Evolutionary conservation across 2,329 filamentous ascomycete genomes (phyloP).

Genomic region (Phaeophleospora eucalypticola): DNA sequence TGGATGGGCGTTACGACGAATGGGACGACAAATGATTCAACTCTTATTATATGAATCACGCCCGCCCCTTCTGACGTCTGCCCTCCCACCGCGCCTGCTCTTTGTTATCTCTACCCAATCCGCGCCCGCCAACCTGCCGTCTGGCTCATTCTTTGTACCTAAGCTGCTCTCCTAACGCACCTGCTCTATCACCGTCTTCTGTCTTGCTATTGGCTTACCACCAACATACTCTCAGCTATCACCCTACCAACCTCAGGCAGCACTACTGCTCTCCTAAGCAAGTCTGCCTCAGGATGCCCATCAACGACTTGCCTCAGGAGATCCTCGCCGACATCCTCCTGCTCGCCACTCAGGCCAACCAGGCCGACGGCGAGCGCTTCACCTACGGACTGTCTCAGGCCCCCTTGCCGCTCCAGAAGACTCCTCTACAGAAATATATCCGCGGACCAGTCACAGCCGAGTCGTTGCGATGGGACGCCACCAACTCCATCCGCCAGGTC

Average conservation of each 20-base stretch:
- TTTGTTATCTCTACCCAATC: conserved; percentile 21
- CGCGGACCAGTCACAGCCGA: conserved; percentile 50
- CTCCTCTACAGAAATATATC: conserved; percentile 47
- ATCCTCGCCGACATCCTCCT: conserved; percentile 50
- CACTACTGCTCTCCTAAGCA: too few species aligned
- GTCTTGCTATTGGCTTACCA: background rate
- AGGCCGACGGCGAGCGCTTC: conserved; percentile 45
- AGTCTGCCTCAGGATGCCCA: conserved; percentile 10
- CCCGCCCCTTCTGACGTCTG: background rate
- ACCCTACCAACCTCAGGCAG: background rate
- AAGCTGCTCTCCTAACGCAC: conserved; percentile 8
- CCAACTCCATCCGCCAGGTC: conserved; percentile 46
- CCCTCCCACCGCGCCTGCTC: conserved; percentile 3
- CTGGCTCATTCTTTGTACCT: conserved; percentile 13
- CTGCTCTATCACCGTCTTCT: conserved; percentile 1
- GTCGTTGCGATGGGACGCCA: conserved; percentile 50
- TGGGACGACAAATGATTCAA: background rate
- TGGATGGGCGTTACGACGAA: too few species aligned
- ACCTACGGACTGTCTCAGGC: conserved; percentile 51
- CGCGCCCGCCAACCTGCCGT: background rate
- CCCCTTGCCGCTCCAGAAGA: conserved; percentile 43
- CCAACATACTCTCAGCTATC: conserved; percentile 2
- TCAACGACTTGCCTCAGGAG: conserved; percentile 51
- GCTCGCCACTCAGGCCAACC: conserved; percentile 46
- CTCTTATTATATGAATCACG: background rate